phyloP scores from a whole-genome alignment of 1,139 yeast species.

The Saccharomycopsis crataegensis region DNA sequence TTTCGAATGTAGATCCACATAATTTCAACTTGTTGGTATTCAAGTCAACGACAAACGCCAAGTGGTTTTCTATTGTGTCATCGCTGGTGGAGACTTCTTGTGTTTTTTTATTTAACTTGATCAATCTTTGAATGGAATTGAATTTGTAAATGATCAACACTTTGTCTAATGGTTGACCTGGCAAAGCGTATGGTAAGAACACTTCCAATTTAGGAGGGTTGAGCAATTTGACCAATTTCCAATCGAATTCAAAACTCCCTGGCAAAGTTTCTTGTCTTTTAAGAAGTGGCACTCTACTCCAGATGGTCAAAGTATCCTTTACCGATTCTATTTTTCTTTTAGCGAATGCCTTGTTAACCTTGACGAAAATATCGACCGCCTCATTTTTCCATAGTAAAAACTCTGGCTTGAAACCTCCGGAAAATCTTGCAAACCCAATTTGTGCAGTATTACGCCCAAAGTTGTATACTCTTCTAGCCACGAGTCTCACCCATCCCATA shows the following conservation, averaged over 20 bases:
- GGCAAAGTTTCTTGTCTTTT: slow-evolving; percentile 53
- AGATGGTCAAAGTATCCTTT: slow-evolving; percentile 42
- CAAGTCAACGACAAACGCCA: slow-evolving; percentile 73
- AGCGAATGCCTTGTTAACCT: slow-evolving; percentile 65
- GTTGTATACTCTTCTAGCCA: slow-evolving; percentile 44
- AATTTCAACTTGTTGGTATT: slow-evolving; percentile 55
- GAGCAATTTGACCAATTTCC: slow-evolving; percentile 72
- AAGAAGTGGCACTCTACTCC: slow-evolving; percentile 54
- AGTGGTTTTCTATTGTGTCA: slow-evolving; percentile 61
- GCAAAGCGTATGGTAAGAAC: slow-evolving; percentile 63
- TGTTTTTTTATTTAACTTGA: slow-evolving; percentile 39
- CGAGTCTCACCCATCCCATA: slow-evolving; percentile 31
- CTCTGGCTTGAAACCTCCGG: slow-evolving; percentile 56
- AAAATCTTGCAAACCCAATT: slow-evolving; percentile 55
- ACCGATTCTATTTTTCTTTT: slow-evolving; percentile 36
- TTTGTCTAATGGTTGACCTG: slow-evolving; percentile 49
- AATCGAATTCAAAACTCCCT: slow-evolving; percentile 47
- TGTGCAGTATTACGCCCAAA: slow-evolving; percentile 58
- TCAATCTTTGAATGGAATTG: slow-evolving; percentile 63
- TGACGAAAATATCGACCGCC: slow-evolving; percentile 59
- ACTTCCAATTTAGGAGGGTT: slow-evolving; percentile 65
- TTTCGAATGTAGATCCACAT: slow-evolving; percentile 79
- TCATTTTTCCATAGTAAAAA: slow-evolving; percentile 67
- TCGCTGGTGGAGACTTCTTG: slow-evolving; percentile 30
- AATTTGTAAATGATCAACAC: slow-evolving; percentile 75